Base-by-base conservation (phyloP, 768 basidiomycete genomes). In the Fomitopsis serialis region DNA sequence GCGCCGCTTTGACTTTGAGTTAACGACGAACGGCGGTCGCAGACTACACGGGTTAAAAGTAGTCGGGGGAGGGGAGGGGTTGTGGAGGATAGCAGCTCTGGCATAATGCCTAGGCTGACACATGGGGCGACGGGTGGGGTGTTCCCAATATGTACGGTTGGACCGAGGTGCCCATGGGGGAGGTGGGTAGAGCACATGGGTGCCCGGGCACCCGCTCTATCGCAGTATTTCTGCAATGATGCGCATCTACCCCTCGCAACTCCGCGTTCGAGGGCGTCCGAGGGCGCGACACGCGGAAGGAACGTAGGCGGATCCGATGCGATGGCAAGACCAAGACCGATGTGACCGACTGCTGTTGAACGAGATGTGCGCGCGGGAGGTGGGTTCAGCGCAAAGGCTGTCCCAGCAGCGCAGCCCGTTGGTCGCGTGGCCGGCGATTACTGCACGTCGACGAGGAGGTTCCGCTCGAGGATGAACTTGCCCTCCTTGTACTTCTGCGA, bases 401-500 rank as follows among this genome's bases (percentile, higher is more conserved):
- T 45, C 52, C 19, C 5, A 34, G 42, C 48, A 34, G 50, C 42
- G 50, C 44, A 54, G 21, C 24, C 19, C 44, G 50, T 17, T n/a
- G 12, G 48, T n/a, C 24, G 49, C 12, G n/a, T 50, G 51, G 54
- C 52, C n/a, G 42, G 54, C 32, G 45, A 48, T 70, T 76, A 92
- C 74, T 92, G 87, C 51, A 93, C 90, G 64, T 93, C 90, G 61
- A 85, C 78, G 63, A 92, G 86, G 63, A 92, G 78, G 66, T 89
- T 90, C 64, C 92, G 87, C 73, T 99, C 96, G 58, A 99, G 89
- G 68, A 99, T 98, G 70, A 83, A 97, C 76, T 94, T 94, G 66
- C 94, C 93, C 74, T 99, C 96, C 68, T 99, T 99, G 78, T 98
- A 99, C 70, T 88, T 92, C 79, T 99, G 95, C 8, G 84, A 79